A percentile compares a stretch with the other conserved stretches of the same genome.
phyloP scores from a whole-genome alignment of 352 stramenopile genomes.

The Pythium pyrilobum region DNA sequence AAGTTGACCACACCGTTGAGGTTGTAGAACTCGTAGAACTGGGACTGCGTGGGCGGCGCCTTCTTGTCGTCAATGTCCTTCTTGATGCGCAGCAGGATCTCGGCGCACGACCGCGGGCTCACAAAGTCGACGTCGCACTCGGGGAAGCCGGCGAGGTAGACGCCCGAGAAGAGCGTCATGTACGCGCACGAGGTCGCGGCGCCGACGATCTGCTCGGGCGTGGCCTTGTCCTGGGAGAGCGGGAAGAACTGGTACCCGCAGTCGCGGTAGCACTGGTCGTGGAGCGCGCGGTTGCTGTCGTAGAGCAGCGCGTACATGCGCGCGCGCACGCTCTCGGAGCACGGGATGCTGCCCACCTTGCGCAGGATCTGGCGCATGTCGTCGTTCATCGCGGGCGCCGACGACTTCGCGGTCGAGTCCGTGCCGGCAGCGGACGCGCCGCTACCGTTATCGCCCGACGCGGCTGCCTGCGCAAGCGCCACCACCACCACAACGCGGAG shows the following conservation, averaged over 20 bases:
- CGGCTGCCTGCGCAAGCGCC: too few relatives aligned
- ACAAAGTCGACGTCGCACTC: slow-evolving; percentile 37
- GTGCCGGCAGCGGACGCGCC: neutral
- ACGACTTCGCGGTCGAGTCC: neutral
- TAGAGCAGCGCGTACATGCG: slow-evolving; percentile 29
- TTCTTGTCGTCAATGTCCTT: slow-evolving; percentile 18
- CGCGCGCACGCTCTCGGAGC: slow-evolving; percentile 5
- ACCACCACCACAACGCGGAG: too few relatives aligned
- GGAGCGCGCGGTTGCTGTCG: slow-evolving; percentile 46
- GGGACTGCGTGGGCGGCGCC: slow-evolving; percentile 12
- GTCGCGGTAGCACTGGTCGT: slow-evolving; percentile 40
- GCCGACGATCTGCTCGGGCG: slow-evolving; percentile 27
- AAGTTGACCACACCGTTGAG: slow-evolving; percentile 27
- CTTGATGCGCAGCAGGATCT: slow-evolving; percentile 23
- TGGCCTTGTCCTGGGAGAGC: slow-evolving; percentile 38
- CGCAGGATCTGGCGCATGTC: slow-evolving; percentile 19
- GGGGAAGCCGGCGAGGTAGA: slow-evolving; percentile 22
- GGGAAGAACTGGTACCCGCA: slow-evolving; percentile 61
- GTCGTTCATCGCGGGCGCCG: slow-evolving; percentile 2
- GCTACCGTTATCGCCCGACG: too few relatives aligned
- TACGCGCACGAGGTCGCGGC: slow-evolving; percentile 36
- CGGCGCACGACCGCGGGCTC: slow-evolving; percentile 18
- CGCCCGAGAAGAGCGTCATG: slow-evolving; percentile 9
- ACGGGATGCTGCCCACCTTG: slow-evolving; percentile 14
- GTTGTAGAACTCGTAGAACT: slow-evolving; percentile 29